Conservation (phyloP, 129 eudicot species). For the Flaveria brownii region DNA sequence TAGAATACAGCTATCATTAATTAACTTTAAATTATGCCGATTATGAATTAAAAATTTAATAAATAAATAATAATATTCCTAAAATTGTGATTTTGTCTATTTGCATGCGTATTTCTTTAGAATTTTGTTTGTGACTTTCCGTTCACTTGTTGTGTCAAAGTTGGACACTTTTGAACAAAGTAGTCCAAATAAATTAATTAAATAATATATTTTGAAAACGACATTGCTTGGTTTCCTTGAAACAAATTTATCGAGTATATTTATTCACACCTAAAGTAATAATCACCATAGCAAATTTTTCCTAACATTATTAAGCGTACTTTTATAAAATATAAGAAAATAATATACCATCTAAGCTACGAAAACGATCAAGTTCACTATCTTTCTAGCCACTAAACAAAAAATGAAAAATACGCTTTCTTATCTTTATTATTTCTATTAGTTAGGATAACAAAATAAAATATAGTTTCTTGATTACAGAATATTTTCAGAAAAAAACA, state of each 20-base stretch:
- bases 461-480: neutral
- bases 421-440: too few relatives aligned
- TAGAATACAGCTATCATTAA: neutral
- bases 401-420: too few relatives aligned
- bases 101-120: slow-evolving; percentile 10
- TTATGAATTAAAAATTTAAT: neutral
- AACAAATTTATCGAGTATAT: neutral
- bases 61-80: neutral
- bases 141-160: slow-evolving; percentile 35
- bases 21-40: neutral
- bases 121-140: slow-evolving; percentile 10
- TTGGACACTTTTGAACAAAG: slow-evolving; percentile 27
- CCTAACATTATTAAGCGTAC: neutral
- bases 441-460: too few relatives aligned
- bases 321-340: neutral
- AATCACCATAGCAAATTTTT: too few relatives aligned
- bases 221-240: slow-evolving; percentile 6
- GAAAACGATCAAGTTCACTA: too few relatives aligned
- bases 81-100: slow-evolving; percentile 7
- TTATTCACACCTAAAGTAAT: too few relatives aligned
- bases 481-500: slow-evolving; percentile 5
- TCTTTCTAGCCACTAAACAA: too few relatives aligned
- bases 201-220: slow-evolving; percentile 5
- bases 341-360: too few relatives aligned
- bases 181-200: neutral